Percentiles rank a stretch among this genome's conserved stretches.
Evolutionary conservation across 2,329 filamentous ascomycete species (phyloP).

Genomic region (Penicillium frequentans): DNA sequence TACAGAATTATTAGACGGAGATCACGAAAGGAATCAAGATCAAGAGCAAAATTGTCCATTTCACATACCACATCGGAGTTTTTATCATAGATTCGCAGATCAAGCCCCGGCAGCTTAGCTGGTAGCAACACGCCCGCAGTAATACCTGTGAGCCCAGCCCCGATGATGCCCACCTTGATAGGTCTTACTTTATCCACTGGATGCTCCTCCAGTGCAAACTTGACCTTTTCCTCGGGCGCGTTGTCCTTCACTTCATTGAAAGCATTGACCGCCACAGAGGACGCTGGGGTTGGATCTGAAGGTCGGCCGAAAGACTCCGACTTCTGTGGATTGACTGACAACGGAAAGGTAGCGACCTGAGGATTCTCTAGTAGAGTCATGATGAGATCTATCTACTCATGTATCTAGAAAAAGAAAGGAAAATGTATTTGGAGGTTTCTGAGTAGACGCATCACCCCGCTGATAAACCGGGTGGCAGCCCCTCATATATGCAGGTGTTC

Average conservation of each 20-base stretch:
- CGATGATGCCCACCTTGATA: slow-evolving; percentile 61
- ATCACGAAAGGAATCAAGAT: slow-evolving; percentile 32
- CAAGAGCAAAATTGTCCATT: background rate
- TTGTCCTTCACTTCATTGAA: slow-evolving; percentile 1
- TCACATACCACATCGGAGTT: slow-evolving; percentile 63
- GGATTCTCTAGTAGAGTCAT: slow-evolving; percentile 19
- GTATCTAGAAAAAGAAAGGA: background rate
- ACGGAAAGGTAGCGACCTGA: slow-evolving; percentile 2
- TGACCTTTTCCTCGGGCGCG: slow-evolving; percentile 6
- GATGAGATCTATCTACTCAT: background rate
- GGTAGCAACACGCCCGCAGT: slow-evolving; percentile 66
- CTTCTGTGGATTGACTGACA: slow-evolving; percentile 2
- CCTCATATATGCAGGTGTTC: background rate
- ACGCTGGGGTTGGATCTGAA: slow-evolving; percentile 1
- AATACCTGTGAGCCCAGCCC: slow-evolving; percentile 64
- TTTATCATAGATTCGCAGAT: slow-evolving; percentile 68
- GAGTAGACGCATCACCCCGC: background rate
- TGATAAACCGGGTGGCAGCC: background rate
- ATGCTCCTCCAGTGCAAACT: slow-evolving; percentile 43
- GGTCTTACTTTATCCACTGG: slow-evolving; percentile 51
- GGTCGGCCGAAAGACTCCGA: slow-evolving; percentile 11
- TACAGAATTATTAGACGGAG: background rate
- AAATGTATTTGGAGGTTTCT: background rate
- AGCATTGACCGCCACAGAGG: slow-evolving; percentile 11
- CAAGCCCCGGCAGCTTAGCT: slow-evolving; percentile 65